Percentiles rank a stretch among this genome's conserved stretches.
Conservation (phyloP, 805 yeast genomes). For the Sugiyamaella lignohabitans region DNA sequence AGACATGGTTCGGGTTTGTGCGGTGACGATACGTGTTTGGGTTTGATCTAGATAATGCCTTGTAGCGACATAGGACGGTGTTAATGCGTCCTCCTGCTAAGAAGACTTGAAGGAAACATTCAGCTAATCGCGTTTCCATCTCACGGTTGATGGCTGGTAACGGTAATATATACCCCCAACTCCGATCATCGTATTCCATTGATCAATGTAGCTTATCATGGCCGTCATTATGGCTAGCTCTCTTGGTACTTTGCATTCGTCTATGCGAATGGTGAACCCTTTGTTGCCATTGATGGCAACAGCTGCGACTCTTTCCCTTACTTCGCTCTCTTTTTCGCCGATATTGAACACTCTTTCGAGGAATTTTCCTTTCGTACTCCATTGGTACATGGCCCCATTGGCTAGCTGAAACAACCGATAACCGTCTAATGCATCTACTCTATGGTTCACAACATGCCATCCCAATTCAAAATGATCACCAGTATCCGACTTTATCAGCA, state of each 20-base stretch:
- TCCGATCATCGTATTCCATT: slow-evolving; percentile 56
- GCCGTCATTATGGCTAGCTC: slow-evolving; percentile 57
- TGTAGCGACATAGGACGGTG: no score
- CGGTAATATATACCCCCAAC: slow-evolving; percentile 63
- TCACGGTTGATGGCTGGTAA: slow-evolving; percentile 42
- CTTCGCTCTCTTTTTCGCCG: slow-evolving; percentile 60
- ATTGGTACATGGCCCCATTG: slow-evolving; percentile 56
- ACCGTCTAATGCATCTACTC: slow-evolving; percentile 55
- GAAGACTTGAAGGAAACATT: no score
- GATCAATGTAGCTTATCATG: slow-evolving; percentile 55
- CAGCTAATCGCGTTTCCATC: slow-evolving; percentile 54
- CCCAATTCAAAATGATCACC: slow-evolving; percentile 51
- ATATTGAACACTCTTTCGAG: slow-evolving; percentile 51
- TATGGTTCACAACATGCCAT: slow-evolving; percentile 55
- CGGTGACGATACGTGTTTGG: no score
- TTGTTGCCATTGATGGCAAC: slow-evolving; percentile 46
- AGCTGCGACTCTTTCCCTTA: slow-evolving; percentile 57
- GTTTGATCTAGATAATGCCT: no score
- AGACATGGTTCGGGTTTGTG: no score
- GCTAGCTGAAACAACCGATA: slow-evolving; percentile 55
- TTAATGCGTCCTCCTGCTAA: no score
- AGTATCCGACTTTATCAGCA: slow-evolving; percentile 43
- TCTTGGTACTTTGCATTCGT: slow-evolving; percentile 48
- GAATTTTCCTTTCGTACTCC: slow-evolving; percentile 56
- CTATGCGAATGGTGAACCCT: slow-evolving; percentile 51